These are phyloP conservation scores for Cardamine occulta DNA, from an alignment of 345 rosid genomes.

Conservation along the genomic window DNA sequence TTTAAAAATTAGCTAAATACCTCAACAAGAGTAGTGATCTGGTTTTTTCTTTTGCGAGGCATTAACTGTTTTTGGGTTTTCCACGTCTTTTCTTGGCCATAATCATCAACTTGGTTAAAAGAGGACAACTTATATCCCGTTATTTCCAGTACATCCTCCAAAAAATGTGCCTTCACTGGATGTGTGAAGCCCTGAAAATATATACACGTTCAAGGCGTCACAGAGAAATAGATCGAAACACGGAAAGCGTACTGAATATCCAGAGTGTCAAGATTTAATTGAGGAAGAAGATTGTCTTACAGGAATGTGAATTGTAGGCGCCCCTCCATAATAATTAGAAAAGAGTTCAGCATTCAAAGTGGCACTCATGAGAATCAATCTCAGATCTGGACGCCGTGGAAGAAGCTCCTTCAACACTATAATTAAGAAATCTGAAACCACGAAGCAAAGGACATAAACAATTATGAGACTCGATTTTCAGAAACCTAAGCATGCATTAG, in stretches of 20 bases:
- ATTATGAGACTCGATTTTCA: conserved; percentile 7
- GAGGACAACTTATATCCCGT: conserved; percentile 90
- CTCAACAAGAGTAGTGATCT: conserved; percentile 94
- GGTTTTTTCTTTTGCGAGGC: conserved; percentile 91
- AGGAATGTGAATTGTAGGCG: conserved; percentile 91
- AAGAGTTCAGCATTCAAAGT: conserved; percentile 96
- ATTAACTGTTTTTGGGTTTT: conserved; percentile 88
- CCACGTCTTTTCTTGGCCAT: conserved; percentile 98
- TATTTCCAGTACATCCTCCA: conserved; percentile 87
- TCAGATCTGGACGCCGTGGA: conserved; percentile 89
- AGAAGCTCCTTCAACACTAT: conserved; percentile 98
- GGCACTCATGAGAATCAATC: conserved; percentile 97
- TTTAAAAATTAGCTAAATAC: conserved; percentile 45
- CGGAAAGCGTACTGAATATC: conserved; percentile 4
- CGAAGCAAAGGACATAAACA: conserved; percentile 7
- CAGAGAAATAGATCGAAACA: not conserved
- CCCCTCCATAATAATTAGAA: conserved; percentile 86
- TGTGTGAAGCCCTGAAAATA: conserved; percentile 80
- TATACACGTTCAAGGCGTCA: conserved; percentile 2
- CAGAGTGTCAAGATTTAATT: conserved; percentile 16
- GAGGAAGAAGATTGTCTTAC: conserved; percentile 51
- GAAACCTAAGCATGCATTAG: conserved; percentile 13
- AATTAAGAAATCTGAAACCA: conserved; percentile 77
- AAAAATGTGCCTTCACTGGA: conserved; percentile 81
- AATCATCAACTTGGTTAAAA: conserved; percentile 96